Evolutionary conservation across 2,329 filamentous ascomycete genomes (phyloP), one percentile per base, ranked within the genome.

Genomic region (Cryphonectria naterciae): DNA sequence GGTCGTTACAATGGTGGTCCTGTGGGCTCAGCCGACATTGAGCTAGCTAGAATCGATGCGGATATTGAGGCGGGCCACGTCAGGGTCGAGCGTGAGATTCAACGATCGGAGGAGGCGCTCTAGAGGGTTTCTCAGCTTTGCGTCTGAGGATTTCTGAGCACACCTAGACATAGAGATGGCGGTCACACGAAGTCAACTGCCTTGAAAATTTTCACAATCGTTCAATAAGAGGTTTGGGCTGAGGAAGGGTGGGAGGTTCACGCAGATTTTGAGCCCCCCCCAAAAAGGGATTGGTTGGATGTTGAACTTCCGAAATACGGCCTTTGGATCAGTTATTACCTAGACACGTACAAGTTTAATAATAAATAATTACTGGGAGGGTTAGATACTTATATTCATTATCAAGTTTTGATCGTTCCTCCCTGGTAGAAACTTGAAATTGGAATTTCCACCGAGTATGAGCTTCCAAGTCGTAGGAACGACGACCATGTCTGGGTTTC

Each of bases 101-200:
- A 76, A n/a, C 78, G 79, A 65, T 77, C 74, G 37, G 78, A 80
- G 62, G 78, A 81, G 67, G 74, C 77, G 46, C 69, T 78, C 72
- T 74, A 78, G 73, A 63, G 39, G 63, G 64, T 32, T 22, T 22
- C 28, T 35, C 56, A 28, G 19, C 25, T 39, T 6, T 32, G 25
- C 17, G 17, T 4, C 11, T 43, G 32, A 61, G 39, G 15, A 1
- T 32, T 35, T n/a, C 25, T 10, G 28, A 46, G 10, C 13, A 19
- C 17, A 19, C 28, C 4, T 25, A 22, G 39, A n/a, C 5, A 39
- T 63, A 5, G 10, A 10, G 22, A 25, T 25, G 32, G 60, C 10
- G 5, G n/a, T 41, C 4, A 37, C 19, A 62, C 2, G 60, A 35
- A 17, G 54, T 17, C 13, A 35, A 35, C 25, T 58, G 11, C 3